A percentile compares a stretch with the other conserved stretches of the same genome.
Evolutionary conservation across 2,329 filamentous ascomycete species (phyloP).

Genomic region (Lizonia empirigonia): DNA sequence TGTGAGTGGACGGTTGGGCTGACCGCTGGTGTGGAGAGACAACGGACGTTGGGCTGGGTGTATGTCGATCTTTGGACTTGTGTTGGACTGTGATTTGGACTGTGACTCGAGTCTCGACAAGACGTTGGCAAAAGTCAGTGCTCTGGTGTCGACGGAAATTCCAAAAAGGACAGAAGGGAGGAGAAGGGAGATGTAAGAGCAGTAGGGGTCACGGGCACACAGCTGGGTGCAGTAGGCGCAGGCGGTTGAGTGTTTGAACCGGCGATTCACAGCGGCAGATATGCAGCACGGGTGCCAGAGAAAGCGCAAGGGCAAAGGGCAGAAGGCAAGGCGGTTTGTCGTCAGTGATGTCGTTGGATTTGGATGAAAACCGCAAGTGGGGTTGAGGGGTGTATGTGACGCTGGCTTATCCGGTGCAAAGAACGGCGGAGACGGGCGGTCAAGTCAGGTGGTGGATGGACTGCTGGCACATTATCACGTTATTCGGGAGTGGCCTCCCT

Average conservation of each 20-base stretch:
- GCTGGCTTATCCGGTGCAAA: constrained; percentile 23
- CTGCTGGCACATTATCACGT: too few species aligned
- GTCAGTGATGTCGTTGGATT: constrained; percentile 9
- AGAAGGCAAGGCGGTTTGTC: constrained; percentile 12
- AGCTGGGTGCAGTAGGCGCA: constrained; percentile 18
- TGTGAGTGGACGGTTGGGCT: constrained; percentile 4
- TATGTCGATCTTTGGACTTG: neutral
- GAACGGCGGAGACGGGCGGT: constrained; percentile 21
- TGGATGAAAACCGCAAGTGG: constrained; percentile 15
- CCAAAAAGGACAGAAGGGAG: neutral
- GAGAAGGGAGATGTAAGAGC: neutral
- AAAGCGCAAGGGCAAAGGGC: constrained; percentile 16
- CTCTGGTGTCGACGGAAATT: neutral
- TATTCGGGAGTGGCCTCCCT: constrained; percentile 6
- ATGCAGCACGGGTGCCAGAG: constrained; percentile 16
- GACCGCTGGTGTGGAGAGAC: neutral
- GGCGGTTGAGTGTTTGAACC: constrained; percentile 20
- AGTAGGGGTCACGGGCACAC: constrained; percentile 5
- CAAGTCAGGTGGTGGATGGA: constrained; percentile 22
- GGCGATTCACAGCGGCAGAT: constrained; percentile 31
- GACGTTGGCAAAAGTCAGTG: neutral
- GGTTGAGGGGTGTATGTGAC: constrained; percentile 25
- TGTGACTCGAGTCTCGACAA: neutral
- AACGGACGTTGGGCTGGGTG: neutral
- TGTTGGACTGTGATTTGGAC: too few species aligned